Base-by-base conservation (phyloP, 805 yeast species). In the Candida oleophila region DNA sequence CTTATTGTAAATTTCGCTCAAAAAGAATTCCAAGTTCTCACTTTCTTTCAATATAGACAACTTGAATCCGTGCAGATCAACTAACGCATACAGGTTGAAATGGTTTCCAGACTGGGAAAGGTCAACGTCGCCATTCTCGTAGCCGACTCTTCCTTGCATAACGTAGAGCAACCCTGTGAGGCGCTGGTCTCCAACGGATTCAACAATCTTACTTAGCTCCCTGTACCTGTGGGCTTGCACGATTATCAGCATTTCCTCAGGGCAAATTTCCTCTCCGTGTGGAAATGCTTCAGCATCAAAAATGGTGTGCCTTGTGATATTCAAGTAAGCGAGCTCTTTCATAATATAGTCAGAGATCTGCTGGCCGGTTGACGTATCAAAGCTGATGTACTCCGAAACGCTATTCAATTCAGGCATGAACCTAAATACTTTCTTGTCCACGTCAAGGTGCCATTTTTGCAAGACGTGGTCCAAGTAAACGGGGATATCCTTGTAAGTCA, bases 321-420 rank as follows among this genome's bases (percentile, higher is more conserved):
- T 36, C 22, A 19, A 18, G 19, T n/a, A 19, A 20, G 4, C 39
- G 18, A 36, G 39, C 12, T 36, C 39, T 9, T 18, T 16, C 16
- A 15, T 20, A 16, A 36, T 12, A 12, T 9, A n/a, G n/a, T 36
- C 22, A 11, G 39, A 16, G 14, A 36, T 18, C 22, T 36, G 22
- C 8, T 16, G n/a, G 4, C 39, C 39, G 8, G 22, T 18, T 4
- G 21, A 9, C 8, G 21, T 36, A 4, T 16, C 19, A 16, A 36
- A 36, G 22, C 18, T 22, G 39, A 16, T 8, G 18, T 4, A 15
- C 22, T 16, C 22, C 12, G 39, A 36, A 16, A 36, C 14, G 4
- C 14, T 19, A 15, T 36, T 36, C 39, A 36, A 36, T 16, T 36
- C 39, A 11, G 39, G 39, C 22, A 36, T 15, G 22, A 36, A 36